A percentile compares a stretch with the other conserved stretches of the same genome.
phyloP scores from a whole-genome alignment of 805 yeast genomes.

The Priceomyces carsonii region DNA sequence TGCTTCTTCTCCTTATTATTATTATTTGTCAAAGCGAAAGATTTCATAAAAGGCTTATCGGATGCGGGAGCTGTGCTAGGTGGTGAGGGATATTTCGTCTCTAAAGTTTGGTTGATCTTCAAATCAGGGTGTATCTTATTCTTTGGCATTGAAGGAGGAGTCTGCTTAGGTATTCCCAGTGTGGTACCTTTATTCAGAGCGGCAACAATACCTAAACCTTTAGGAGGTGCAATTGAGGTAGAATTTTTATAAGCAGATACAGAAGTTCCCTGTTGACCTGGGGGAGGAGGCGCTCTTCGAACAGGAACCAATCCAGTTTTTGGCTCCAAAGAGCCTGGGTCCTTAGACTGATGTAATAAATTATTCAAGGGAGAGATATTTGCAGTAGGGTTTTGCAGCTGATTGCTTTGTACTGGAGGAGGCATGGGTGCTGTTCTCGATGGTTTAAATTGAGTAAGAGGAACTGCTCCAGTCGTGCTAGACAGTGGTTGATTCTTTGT shows the following conservation, averaged over 20 bases:
- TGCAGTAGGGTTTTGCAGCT: constrained; percentile 10
- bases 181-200: constrained; percentile 15
- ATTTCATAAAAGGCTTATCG: constrained; percentile 16
- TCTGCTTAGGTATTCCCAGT: constrained; percentile 24
- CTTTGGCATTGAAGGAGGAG: constrained; percentile 32
- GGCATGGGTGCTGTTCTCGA: constrained; percentile 45
- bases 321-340: constrained; percentile 5
- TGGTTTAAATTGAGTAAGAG: constrained; percentile 28
- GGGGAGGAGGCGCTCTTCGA: constrained; percentile 61
- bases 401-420: constrained; percentile 39
- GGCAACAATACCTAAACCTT: constrained; percentile 25
- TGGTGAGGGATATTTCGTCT: constrained; percentile 23
- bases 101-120: constrained; percentile 29
- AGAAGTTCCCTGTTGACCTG: constrained; percentile 18
- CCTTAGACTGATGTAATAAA: constrained; percentile 26
- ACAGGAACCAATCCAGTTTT: constrained; percentile 41
- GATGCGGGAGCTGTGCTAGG: constrained; percentile 16
- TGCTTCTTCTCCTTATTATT: constrained; percentile 12
- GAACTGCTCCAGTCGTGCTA: constrained; percentile 2
- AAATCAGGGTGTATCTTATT: constrained; percentile 30
- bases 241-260: constrained; percentile 9
- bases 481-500: constrained; percentile 9
- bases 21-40: constrained; percentile 17
- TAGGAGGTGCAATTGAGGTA: constrained; percentile 11
- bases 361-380: constrained; percentile 36